Base-by-base conservation (phyloP, 805 yeast species). In the Metschnikowia noctiluminum region DNA sequence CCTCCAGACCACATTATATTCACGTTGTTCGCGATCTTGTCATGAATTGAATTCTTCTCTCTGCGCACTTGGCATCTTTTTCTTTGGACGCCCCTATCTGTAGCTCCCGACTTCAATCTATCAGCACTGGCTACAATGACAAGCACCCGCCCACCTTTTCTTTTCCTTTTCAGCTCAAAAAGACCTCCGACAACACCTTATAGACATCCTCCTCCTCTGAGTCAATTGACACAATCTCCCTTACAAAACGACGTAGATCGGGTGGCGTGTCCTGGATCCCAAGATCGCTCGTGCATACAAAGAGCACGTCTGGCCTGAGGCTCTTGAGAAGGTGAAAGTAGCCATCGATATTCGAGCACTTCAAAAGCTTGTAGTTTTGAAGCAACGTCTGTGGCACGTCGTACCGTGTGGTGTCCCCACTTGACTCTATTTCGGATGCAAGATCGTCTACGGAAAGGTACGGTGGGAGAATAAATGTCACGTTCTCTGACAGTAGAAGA, bases 381-480 rank as follows among this genome's bases (percentile, higher is more conserved):
- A 62, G 47, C 41, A 66, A 47, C 21, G 63, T 55, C 53, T 55
- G 59, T 0, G 70, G 67, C 42, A 65, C 52, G 15, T 42, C 44
- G 42, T 42, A 48, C 27, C 38, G 45, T 40, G 27, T 36, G 13
- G 30, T 34, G 28, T 40, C 45, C 28, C 11, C 32, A 30, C 42
- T 10, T 42, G 21, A 27, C 37, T 38, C 50, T 9, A 65, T 58
- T 41, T 57, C 59, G 44, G 56, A 41, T 38, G 54, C 63, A 42
- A 72, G 62, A 50, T 73, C 77, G 31, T 71, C 76, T 28, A 68
- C 57, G 11, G 69, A 64, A 28, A 73, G 61, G 45, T 72, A 66
- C 3, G 78, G 78, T 6, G 78, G 77, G 28, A 73, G 63, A 42
- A 73, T 73, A 53, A 73, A 73, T 7, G 74, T 69, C 35, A 73